Percentiles rank a stretch among this genome's conserved stretches.
Evolutionary conservation across 768 basidiomycete genomes (phyloP).

Genomic region (Kwoniella mangroviensis): DNA sequence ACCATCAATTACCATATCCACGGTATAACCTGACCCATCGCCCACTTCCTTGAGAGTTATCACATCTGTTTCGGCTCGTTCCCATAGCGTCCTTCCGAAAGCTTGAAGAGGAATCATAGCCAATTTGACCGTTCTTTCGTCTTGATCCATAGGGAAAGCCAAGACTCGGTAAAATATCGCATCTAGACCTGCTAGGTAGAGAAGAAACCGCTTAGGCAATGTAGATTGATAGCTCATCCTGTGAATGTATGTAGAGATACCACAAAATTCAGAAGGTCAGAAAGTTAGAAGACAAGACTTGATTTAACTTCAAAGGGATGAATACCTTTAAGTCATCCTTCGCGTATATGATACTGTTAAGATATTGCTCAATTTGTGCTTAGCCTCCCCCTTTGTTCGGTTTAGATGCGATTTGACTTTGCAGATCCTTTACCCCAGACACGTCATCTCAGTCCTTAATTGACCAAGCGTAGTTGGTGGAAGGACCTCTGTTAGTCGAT

Average conservation of each 20-base stretch:
- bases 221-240: not conserved
- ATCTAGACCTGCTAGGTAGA: not conserved
- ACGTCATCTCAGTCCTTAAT: too few relatives aligned
- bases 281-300: not conserved
- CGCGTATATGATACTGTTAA: too few relatives aligned
- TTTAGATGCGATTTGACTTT: too few relatives aligned
- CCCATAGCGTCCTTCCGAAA: not conserved
- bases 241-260: not conserved
- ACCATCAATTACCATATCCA: constrained; percentile 5
- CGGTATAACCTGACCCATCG: constrained; percentile 1
- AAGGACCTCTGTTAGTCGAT: too few relatives aligned
- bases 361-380: too few relatives aligned
- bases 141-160: not conserved
- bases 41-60: constrained; percentile 4
- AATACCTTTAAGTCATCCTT: too few relatives aligned
- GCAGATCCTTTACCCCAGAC: too few relatives aligned
- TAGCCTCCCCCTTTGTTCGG: too few relatives aligned
- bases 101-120: not conserved
- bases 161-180: not conserved
- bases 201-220: not conserved
- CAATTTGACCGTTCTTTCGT: not conserved
- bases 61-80: not conserved
- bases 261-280: not conserved
- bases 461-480: too few relatives aligned
- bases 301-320: too few relatives aligned